These are phyloP conservation scores for Telopea speciosissima DNA, from an alignment of 177 flowering plant genomes.

Conservation along the genomic window DNA sequence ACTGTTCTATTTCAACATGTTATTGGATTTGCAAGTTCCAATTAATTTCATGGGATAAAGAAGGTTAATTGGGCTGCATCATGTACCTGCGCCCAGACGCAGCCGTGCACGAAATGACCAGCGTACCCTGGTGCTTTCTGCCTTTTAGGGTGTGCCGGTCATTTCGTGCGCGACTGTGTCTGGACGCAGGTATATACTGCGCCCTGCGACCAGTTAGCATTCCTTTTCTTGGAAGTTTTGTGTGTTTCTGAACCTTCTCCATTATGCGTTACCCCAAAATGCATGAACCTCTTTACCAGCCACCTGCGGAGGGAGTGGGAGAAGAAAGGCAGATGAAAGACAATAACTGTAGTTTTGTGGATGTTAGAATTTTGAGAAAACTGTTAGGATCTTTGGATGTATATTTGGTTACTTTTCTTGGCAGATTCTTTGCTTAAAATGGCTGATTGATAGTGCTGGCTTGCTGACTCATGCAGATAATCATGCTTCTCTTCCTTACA, in stretches of 20 bases:
- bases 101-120: too few relatives aligned
- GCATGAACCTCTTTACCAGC: neutral
- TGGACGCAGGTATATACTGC: too few relatives aligned
- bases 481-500: slow-evolving; percentile 52
- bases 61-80: too few relatives aligned
- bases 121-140: too few relatives aligned
- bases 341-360: neutral
- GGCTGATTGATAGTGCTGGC: slow-evolving; percentile 5
- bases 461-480: slow-evolving; percentile 27
- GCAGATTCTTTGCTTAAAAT: neutral
- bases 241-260: neutral
- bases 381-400: neutral
- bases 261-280: neutral
- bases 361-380: too few relatives aligned
- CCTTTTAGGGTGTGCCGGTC: too few relatives aligned
- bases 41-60: too few relatives aligned
- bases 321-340: neutral
- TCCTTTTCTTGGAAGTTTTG: neutral
- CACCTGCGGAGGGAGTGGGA: neutral
- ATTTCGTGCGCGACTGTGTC: too few relatives aligned
- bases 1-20: neutral
- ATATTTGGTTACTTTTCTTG: neutral
- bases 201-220: too few relatives aligned
- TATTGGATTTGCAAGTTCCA: neutral
- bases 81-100: too few relatives aligned